These are phyloP conservation scores for Aureobasidium sp. DNA, from an alignment of 2,329 filamentous ascomycete genomes.

Conservation along the genomic window DNA sequence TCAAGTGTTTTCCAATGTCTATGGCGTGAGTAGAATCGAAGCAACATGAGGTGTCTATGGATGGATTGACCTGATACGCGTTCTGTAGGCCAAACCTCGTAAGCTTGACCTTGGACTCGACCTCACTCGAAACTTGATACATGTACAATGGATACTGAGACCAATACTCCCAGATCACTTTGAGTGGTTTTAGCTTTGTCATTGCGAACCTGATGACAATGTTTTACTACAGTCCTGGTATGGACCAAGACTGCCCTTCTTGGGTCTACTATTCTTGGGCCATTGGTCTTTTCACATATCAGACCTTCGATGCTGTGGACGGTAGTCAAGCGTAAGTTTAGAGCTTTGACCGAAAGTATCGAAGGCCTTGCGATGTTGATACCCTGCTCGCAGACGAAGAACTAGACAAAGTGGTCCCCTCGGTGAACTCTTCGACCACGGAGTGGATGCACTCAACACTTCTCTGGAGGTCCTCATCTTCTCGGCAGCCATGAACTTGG, in stretches of 20 bases:
- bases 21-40: constrained; percentile 62
- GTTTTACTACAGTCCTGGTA: constrained; percentile 90
- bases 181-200: constrained; percentile 85
- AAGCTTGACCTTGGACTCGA: constrained; percentile 8
- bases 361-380: not conserved
- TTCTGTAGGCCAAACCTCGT: constrained; percentile 13
- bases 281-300: constrained; percentile 84
- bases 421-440: constrained; percentile 95
- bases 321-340: constrained; percentile 76
- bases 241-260: constrained; percentile 84
- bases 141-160: constrained; percentile 12
- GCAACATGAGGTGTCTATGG: not conserved
- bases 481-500: constrained; percentile 84
- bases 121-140: not conserved
- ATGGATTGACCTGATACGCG: not conserved
- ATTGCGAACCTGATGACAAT: constrained; percentile 83
- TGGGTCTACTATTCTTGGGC: constrained; percentile 97
- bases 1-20: constrained; percentile 87
- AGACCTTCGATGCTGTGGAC: constrained; percentile 97
- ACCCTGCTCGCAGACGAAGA: constrained; percentile 53
- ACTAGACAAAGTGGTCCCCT: constrained; percentile 89
- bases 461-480: constrained; percentile 90
- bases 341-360: no score
- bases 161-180: constrained; percentile 58
- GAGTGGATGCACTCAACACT: constrained; percentile 94